Conservation (phyloP, 176 grass and related monocot species). For the Leersia perrieri region DNA sequence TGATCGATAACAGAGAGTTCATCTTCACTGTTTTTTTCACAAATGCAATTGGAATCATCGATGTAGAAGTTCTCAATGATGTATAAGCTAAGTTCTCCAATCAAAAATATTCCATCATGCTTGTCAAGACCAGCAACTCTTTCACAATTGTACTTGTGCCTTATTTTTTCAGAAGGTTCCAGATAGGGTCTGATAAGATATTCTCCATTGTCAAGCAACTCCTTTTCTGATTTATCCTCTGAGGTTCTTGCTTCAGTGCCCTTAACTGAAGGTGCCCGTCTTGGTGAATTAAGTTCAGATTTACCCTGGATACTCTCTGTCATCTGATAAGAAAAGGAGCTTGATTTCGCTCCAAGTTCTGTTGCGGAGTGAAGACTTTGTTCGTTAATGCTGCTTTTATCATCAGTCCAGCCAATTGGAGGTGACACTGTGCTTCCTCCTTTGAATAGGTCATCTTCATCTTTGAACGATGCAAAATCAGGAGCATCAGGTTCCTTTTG, state of each 20-base stretch:
- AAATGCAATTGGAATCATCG: conserved; percentile 88
- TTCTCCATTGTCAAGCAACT: conserved; percentile 94
- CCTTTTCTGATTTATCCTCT: conserved; percentile 87
- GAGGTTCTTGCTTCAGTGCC: conserved; percentile 63
- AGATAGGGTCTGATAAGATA: conserved; percentile 97
- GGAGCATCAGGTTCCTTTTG: conserved; percentile 56
- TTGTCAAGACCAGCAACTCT: conserved; percentile 95
- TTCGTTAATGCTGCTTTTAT: conserved; percentile 81
- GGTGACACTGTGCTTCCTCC: conserved; percentile 53
- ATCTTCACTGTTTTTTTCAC: conserved; percentile 86
- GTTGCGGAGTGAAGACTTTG: conserved; percentile 92
- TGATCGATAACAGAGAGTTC: conserved; percentile 97
- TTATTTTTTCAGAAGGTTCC: conserved; percentile 92
- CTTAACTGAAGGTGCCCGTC: conserved; percentile 56
- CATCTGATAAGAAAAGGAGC: conserved; percentile 71
- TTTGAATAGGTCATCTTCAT: conserved; percentile 68
- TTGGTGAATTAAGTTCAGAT: conserved; percentile 81
- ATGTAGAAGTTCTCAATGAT: conserved; percentile 99
- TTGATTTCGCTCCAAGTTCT: conserved; percentile 85
- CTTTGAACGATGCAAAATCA: conserved; percentile 65
- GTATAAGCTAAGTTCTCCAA: conserved; percentile 91
- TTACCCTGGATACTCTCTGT: conserved; percentile 62
- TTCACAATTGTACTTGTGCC: conserved; percentile 93
- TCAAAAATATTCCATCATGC: conserved; percentile 96
- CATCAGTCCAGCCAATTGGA: conserved; percentile 81